Evolutionary conservation across 176 grass and related monocot species (phyloP).

Genomic region (Rhynchospora breviuscula): DNA sequence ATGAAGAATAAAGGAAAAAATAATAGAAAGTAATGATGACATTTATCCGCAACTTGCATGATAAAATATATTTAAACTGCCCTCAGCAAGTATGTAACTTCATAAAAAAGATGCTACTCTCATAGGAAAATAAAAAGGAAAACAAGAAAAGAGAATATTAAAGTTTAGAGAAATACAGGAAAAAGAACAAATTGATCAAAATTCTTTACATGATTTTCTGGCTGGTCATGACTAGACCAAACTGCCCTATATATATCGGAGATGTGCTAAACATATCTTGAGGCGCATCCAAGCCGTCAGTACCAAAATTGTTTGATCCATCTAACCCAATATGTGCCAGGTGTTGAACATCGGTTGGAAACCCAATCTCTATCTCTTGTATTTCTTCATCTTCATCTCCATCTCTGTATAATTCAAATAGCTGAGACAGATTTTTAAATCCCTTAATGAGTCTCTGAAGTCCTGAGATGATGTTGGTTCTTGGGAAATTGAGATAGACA

Average conservation of each 20-base stretch:
- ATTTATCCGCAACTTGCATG: too few species aligned
- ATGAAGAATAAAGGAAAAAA: too few species aligned
- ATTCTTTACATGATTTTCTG: slow-evolving; percentile 17
- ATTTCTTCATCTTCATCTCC: slow-evolving; percentile 23
- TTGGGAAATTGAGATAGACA: slow-evolving; percentile 6
- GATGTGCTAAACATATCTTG: slow-evolving; percentile 49
- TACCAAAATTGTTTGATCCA: slow-evolving; percentile 30
- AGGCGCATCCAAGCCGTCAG: slow-evolving; percentile 28
- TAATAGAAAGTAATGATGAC: too few species aligned
- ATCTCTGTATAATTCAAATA: slow-evolving; percentile 46
- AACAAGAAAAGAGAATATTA: background rate
- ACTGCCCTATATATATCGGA: slow-evolving; percentile 45
- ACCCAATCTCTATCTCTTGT: slow-evolving; percentile 49
- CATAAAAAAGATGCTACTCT: background rate
- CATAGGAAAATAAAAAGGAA: background rate
- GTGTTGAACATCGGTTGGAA: slow-evolving; percentile 66
- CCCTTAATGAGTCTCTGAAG: slow-evolving; percentile 71
- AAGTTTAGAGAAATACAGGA: background rate
- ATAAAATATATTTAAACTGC: too few species aligned
- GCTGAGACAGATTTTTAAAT: slow-evolving; percentile 58
- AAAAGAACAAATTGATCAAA: background rate
- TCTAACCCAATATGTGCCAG: slow-evolving; percentile 68
- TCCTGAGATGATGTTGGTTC: slow-evolving; percentile 40
- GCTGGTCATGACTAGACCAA: slow-evolving; percentile 47
- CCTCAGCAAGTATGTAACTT: background rate